Percentiles rank a stretch among this genome's conserved stretches.
These are phyloP conservation scores for Asterophora parasitica DNA, from an alignment of 768 basidiomycete genomes.

Conservation along the genomic window DNA sequence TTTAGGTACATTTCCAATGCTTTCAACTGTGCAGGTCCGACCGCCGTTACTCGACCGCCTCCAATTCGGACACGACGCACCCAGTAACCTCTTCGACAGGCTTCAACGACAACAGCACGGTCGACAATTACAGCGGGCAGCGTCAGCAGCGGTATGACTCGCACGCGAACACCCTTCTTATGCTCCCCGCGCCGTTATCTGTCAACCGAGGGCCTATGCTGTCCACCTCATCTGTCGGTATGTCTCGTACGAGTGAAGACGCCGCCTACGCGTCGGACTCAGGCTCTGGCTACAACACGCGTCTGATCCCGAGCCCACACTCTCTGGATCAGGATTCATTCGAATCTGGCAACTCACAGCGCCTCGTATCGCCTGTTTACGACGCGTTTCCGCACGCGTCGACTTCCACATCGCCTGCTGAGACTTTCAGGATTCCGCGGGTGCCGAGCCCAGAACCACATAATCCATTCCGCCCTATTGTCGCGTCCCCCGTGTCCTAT, in stretches of 20 bases:
- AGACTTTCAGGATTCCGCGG: no score
- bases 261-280: conserved; percentile 35
- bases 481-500: conserved; percentile 31
- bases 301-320: conserved; percentile 39
- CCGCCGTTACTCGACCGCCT: conserved; percentile 73
- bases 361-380: conserved; percentile 25
- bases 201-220: conserved; percentile 44
- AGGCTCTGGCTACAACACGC: conserved; percentile 36
- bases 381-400: conserved; percentile 13
- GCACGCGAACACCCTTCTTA: conserved; percentile 49
- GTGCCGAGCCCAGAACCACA: conserved; percentile 17
- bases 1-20: not conserved
- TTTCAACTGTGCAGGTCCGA: conserved; percentile 25
- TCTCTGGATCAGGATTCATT: conserved; percentile 34
- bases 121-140: conserved; percentile 48
- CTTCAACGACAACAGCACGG: conserved; percentile 52
- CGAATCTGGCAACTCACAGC: conserved; percentile 29
- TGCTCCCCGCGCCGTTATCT: conserved; percentile 71
- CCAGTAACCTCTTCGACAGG: conserved; percentile 42
- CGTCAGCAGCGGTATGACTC: conserved; percentile 68
- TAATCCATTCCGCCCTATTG: conserved; percentile 52
- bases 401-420: conserved; percentile 15
- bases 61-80: conserved; percentile 69
- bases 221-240: conserved; percentile 45
- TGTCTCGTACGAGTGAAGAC: conserved; percentile 46